Conservation (phyloP, 2,329 filamentous ascomycete genomes). For the Leptographium procerum region DNA sequence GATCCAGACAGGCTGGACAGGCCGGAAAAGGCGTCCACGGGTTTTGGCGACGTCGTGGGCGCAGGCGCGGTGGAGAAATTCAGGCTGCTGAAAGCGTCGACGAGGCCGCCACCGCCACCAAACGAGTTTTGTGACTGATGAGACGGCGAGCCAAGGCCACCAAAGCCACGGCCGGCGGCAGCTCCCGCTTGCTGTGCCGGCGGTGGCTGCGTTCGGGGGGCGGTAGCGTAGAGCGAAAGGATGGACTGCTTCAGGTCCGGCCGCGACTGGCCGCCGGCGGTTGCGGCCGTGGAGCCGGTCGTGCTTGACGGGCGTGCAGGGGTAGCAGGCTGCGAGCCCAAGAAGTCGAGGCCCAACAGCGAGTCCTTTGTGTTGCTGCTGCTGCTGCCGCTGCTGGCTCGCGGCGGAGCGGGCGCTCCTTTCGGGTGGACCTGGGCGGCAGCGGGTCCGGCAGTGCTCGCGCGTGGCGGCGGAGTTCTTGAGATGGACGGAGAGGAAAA, state of each 20-base stretch:
- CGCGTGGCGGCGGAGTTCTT: conserved; percentile 43
- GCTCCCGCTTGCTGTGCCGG: conserved; percentile 40
- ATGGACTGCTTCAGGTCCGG: conserved; percentile 97
- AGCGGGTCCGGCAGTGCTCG: conserved; percentile 62
- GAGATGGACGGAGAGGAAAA: conserved; percentile 39
- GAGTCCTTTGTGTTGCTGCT: conserved; percentile 66
- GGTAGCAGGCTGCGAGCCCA: conserved; percentile 59
- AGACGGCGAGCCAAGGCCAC: conserved; percentile 50
- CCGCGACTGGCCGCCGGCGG: conserved; percentile 53
- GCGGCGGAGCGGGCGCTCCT: conserved; percentile 54
- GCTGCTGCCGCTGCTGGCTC: conserved; percentile 36
- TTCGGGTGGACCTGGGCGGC: conserved; percentile 46
- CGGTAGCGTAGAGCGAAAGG: conserved; percentile 81
- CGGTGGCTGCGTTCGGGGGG: conserved; percentile 59
- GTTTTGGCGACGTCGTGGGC: conserved; percentile 16
- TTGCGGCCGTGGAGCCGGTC: conserved; percentile 43
- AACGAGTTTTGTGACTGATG: conserved; percentile 9
- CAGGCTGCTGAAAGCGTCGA: conserved; percentile 24
- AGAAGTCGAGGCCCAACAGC: conserved; percentile 82
- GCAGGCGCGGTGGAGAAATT: conserved; percentile 29
- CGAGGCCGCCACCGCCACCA: conserved; percentile 23
- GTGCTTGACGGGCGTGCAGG: conserved; percentile 78
- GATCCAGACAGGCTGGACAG: conserved; percentile 10
- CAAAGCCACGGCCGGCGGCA: conserved; percentile 50
- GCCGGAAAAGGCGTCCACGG: conserved; percentile 12